phyloP scores from a whole-genome alignment of 305 asterid genomes.

The Withania somnifera region DNA sequence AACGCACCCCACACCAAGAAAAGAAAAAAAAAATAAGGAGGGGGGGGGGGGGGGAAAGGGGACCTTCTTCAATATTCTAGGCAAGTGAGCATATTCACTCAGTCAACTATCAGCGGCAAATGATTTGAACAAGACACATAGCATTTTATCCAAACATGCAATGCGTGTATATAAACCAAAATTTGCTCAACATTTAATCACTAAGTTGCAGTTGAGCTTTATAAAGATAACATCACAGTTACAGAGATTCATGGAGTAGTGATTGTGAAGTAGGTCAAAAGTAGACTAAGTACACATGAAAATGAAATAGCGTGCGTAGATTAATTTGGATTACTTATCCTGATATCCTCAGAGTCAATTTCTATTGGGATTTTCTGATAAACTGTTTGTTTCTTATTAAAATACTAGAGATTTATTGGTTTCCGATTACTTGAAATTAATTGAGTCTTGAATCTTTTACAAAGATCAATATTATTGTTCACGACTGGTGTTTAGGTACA shows the following conservation, averaged over 20 bases:
- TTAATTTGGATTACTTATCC: not conserved
- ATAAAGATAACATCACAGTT: not conserved
- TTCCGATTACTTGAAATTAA: not conserved
- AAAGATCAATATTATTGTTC: not conserved
- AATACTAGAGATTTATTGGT: not conserved
- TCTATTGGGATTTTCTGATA: not conserved
- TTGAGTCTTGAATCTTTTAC: not conserved
- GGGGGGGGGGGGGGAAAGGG: not conserved
- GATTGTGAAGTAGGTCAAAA: not conserved
- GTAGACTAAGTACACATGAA: not conserved
- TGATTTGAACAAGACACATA: not conserved
- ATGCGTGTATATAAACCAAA: not conserved
- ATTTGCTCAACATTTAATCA: not conserved
- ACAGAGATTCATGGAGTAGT: not conserved
- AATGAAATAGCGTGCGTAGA: not conserved
- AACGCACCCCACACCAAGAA: no score
- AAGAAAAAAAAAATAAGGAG: not conserved
- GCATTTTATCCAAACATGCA: not conserved
- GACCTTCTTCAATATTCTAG: not conserved
- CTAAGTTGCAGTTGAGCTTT: not conserved
- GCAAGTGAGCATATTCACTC: not conserved
- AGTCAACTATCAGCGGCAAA: not conserved
- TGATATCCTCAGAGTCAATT: not conserved
- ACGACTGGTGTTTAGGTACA: not conserved
- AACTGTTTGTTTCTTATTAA: not conserved